Evolutionary conservation across 495 filamentous ascomycete genomes (phyloP).

Genomic region (Neurospora tetrasperma): DNA sequence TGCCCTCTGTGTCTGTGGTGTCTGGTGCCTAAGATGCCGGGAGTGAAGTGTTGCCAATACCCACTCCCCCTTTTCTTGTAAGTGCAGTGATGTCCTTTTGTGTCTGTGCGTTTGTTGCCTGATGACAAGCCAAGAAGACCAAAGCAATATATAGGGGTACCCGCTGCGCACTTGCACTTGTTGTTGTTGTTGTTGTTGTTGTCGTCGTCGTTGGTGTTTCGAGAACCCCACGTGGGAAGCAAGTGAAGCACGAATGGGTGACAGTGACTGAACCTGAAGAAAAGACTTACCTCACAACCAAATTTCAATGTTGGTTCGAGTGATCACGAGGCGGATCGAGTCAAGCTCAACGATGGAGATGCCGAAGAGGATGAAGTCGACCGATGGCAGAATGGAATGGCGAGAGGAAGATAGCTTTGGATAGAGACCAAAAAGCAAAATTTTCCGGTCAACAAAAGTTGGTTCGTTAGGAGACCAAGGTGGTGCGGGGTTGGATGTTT

Average conservation of each 20-base stretch:
- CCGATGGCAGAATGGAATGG: neutral
- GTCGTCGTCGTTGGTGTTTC: neutral
- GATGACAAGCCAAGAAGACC: neutral
- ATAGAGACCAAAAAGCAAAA: slow-evolving; percentile 10
- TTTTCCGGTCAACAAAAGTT: slow-evolving; percentile 1
- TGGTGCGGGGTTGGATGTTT: neutral
- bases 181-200: neutral
- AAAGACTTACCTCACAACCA: neutral
- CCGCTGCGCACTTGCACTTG: neutral
- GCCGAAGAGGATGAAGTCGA: neutral
- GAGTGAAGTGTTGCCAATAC: neutral
- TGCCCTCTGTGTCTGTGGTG: neutral
- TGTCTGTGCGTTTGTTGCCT: neutral
- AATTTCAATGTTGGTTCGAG: neutral
- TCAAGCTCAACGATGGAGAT: neutral
- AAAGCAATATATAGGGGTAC: neutral
- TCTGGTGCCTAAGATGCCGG: neutral
- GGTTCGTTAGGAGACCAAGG: slow-evolving; percentile 1
- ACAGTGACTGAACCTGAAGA: neutral
- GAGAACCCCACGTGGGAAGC: neutral
- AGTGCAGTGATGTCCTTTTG: neutral
- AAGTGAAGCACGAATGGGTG: neutral
- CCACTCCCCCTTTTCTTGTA: neutral
- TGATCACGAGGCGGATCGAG: neutral
- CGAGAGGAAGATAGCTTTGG: neutral